Evolutionary conservation across 257 asterid genomes (phyloP).

Genomic region (Thymus quinquecostatus): DNA sequence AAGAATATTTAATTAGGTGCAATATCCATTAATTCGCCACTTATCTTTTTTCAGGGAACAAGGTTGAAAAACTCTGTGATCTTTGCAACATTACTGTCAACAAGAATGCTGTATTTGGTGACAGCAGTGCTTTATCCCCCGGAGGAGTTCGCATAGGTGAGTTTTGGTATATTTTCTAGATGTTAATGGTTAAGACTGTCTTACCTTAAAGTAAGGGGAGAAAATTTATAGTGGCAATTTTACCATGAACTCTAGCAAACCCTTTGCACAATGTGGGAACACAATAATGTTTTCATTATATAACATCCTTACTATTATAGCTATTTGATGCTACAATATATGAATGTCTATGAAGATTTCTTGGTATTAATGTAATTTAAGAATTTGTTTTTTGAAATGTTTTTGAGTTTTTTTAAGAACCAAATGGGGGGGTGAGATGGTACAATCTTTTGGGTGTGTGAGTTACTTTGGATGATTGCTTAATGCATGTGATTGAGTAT

Average conservation of each 20-base stretch:
- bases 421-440: background rate
- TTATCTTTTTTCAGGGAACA: slow-evolving; percentile 69
- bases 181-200: background rate
- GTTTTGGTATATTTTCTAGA: slow-evolving; percentile 18
- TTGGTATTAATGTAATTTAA: background rate
- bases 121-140: slow-evolving; percentile 97
- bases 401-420: background rate
- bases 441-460: background rate
- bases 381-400: background rate
- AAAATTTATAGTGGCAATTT: background rate
- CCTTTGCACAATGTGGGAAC: background rate
- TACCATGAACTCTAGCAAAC: background rate
- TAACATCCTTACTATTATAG: background rate
- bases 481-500: background rate
- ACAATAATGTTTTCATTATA: background rate
- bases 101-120: slow-evolving; percentile 98
- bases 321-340: background rate
- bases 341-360: background rate
- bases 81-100: slow-evolving; percentile 91
- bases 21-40: background rate
- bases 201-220: background rate
- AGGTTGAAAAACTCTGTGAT: slow-evolving; percentile 96
- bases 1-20: background rate
- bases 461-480: background rate
- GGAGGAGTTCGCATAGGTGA: slow-evolving; percentile 99